Percentiles rank a stretch among this genome's conserved stretches.
Conservation (phyloP, 148 eudicot species). For the Persicaria maculosa region DNA sequence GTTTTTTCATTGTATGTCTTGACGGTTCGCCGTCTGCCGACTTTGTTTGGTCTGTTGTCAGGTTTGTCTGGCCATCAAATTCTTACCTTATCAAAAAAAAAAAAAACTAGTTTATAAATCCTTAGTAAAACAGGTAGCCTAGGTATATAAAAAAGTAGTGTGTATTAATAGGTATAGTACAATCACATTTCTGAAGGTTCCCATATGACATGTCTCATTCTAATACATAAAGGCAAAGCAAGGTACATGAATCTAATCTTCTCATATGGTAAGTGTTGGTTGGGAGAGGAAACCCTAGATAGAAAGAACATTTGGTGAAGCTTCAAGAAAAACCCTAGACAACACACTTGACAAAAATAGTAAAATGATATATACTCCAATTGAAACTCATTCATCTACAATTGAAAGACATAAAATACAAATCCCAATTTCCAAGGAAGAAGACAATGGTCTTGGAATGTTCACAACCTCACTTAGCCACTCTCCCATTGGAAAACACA, state of each 20-base stretch:
- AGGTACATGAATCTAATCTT: background rate
- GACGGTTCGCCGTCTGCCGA: too few relatives aligned
- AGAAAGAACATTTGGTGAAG: conserved; percentile 10
- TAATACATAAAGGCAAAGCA: background rate
- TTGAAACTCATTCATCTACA: too few relatives aligned
- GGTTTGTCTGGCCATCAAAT: too few relatives aligned
- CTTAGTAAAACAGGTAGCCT: too few relatives aligned
- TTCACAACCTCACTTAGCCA: background rate
- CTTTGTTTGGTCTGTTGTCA: too few relatives aligned
- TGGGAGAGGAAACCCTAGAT: background rate
- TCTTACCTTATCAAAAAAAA: too few relatives aligned
- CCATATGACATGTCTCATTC: conserved; percentile 1
- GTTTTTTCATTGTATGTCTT: too few relatives aligned
- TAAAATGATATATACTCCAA: background rate
- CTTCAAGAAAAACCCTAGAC: background rate
- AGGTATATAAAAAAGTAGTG: background rate
- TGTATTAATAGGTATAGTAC: background rate
- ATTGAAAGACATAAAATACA: too few relatives aligned
- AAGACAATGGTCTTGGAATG: background rate
- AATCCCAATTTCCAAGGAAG: conserved; percentile 2
- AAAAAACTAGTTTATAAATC: too few relatives aligned
- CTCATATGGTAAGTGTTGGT: background rate
- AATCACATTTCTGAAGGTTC: background rate
- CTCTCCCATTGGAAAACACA: background rate
- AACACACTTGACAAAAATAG: too few relatives aligned